Base-by-base conservation (phyloP, 768 basidiomycete genomes). In the Pleurotus sapidus region DNA sequence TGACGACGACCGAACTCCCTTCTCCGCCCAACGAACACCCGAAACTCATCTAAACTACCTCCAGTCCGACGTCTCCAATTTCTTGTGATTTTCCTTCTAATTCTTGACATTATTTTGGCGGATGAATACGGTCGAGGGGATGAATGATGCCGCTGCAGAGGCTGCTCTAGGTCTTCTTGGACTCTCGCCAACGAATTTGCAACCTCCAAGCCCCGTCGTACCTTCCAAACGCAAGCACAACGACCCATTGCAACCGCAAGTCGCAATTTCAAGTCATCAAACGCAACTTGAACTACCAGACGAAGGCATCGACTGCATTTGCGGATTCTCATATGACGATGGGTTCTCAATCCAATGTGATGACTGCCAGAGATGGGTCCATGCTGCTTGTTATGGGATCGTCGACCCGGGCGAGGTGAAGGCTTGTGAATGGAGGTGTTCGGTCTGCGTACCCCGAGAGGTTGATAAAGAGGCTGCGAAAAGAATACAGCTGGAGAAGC, bases 291-390 rank as follows among this genome's bases (percentile, higher is more conserved):
- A 39, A 57, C 40, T 49, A 25, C 59, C 57, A 3, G 55, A 77
- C 9, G 83, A 86, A 47, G 73, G 74, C 49, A 84, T 87, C 54
- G 75, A 77, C 46, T 95, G 93, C 68, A 88, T 92, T 58, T 95
- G 92, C 69, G 84, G 84, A 5, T 81, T 82, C 59, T 72, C 77
- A 46, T 78, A 84, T 65, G 93, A 93, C 70, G 91, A 93, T 68
- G 92, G 92, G 18, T 91, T 88, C 68, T 88, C 86, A 8, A 90
- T 95, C 60, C 89, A 88, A 8, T 95, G 93, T 72, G 93, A 95
- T 68, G 68, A 74, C 49, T 95, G 93, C 67, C 81, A 79, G 18
- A 81, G 87, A 39, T 95, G 93, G 92, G 88, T 87, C 63, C 93
- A 95, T 72, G 86, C 83, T 5, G 85, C 83, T 6, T 95, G 94